phyloP scores from a whole-genome alignment of 2,329 filamentous ascomycete species.

The Cladophialophora psammophila region DNA sequence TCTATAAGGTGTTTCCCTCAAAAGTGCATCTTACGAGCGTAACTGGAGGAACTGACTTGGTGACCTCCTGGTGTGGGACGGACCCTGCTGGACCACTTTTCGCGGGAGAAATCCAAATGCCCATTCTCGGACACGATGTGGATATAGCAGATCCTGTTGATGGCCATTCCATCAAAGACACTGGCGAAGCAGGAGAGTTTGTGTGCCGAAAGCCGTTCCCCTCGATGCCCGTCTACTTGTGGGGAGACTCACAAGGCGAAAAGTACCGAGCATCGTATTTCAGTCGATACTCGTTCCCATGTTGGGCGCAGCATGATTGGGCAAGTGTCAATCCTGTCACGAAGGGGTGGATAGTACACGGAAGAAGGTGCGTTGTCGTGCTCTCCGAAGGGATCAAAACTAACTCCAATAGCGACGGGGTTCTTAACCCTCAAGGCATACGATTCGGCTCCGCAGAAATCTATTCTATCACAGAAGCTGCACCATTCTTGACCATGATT shows the following conservation, averaged over 20 bases:
- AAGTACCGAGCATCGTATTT: conserved; percentile 57
- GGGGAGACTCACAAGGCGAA: conserved; percentile 58
- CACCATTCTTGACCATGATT: conserved; percentile 11
- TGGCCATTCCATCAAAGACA: conserved; percentile 24
- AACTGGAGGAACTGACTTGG: conserved; percentile 44
- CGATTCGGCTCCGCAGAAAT: conserved; percentile 83
- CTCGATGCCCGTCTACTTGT: conserved; percentile 74
- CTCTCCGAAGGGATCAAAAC: neutral
- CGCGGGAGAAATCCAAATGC: conserved; percentile 63
- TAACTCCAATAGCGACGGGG: conserved; percentile 65
- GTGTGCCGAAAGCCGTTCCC: conserved; percentile 76
- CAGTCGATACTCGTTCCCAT: conserved; percentile 43
- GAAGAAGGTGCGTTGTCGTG: conserved; percentile 43
- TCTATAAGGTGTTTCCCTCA: conserved; percentile 24
- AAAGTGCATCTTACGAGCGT: conserved; percentile 36
- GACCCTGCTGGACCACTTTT: conserved; percentile 65
- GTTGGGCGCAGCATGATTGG: conserved; percentile 35
- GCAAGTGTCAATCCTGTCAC: conserved; percentile 68
- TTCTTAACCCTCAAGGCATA: conserved; percentile 79
- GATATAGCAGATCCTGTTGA: conserved; percentile 28
- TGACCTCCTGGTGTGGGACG: conserved; percentile 44
- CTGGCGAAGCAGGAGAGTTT: conserved; percentile 74
- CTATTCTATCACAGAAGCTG: conserved; percentile 69
- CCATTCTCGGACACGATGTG: conserved; percentile 55
- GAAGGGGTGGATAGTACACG: conserved; percentile 54